These are phyloP conservation scores for Pseudodiploospora longispora DNA, from an alignment of 2,329 filamentous ascomycete species.

Conservation along the genomic window DNA sequence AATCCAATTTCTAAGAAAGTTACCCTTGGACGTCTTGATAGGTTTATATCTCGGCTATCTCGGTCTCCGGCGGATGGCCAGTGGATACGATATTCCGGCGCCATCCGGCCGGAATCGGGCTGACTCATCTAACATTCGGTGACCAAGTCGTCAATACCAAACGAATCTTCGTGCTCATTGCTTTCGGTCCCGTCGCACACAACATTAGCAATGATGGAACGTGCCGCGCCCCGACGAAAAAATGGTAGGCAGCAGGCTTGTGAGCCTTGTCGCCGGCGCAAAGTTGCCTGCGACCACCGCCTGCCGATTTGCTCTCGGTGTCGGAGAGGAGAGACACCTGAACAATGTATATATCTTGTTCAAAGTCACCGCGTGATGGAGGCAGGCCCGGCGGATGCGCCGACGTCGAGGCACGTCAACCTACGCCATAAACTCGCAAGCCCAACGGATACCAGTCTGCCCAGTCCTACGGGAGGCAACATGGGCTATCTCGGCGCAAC, in stretches of 20 bases:
- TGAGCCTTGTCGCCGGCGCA: slow-evolving; percentile 6
- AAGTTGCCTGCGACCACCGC: slow-evolving; percentile 7
- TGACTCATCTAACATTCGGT: too few species aligned
- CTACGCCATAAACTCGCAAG: background rate
- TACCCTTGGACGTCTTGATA: too few species aligned
- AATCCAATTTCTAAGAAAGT: too few species aligned
- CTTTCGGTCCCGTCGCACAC: too few species aligned
- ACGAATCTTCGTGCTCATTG: too few species aligned
- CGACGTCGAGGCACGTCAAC: background rate
- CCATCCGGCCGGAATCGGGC: too few species aligned
- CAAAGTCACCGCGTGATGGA: slow-evolving; percentile 3
- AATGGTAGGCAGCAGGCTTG: slow-evolving; percentile 6
- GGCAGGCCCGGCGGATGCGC: background rate
- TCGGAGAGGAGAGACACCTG: slow-evolving; percentile 1
- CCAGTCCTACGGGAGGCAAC: slow-evolving; percentile 1
- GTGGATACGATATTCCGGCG: too few species aligned
- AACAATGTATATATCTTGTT: slow-evolving; percentile 5
- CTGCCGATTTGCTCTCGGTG: slow-evolving; percentile 7
- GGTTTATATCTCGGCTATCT: too few species aligned
- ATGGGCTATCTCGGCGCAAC: slow-evolving; percentile 5
- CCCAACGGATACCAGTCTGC: background rate
- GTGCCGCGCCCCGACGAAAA: background rate
- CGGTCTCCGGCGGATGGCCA: too few species aligned
- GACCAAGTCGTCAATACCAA: too few species aligned
- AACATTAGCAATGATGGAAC: too few species aligned